Evolutionary conservation across 345 rosid species (phyloP), one percentile per base, ranked within the genome.

Genomic region (Nephelium lappaceum): DNA sequence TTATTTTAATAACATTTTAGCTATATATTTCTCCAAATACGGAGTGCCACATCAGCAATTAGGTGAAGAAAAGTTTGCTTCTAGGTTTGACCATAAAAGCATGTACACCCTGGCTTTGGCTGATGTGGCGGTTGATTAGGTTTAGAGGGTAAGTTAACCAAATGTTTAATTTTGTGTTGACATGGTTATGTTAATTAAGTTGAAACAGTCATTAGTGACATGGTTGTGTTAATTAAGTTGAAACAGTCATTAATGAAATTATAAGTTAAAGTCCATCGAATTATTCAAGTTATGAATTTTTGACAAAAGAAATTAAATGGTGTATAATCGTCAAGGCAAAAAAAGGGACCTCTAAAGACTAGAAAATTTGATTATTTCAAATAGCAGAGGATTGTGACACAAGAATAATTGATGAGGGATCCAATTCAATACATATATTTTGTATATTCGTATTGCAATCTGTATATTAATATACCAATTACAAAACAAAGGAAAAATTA

Each of bases 141-240:
- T 39, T 47, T 49, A 41, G 41, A 12, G 16, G 14, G 4, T 49
- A 49, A 49, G 41, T 67, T 39, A 19, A 8, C 24, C 5, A 39
- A 71, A 21, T 27, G 23, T 49, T 49, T 11, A n/a, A 21, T 51
- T 38, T 18, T 51, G 15, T 51, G 16, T 51, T 51, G 42, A 70
- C 73, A 70, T 27, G 60, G 8, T 16, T 25, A 6, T 15, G 12
- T 41, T 12, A 1, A 47, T 69, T 47, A 24, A 70, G 23, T 69
- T 69, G 39, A 69, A 47, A 69, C 31, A 47, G 60, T 31, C 24
- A 9, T 69, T 69, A 31, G 36, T 31, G 42, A 70, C 73, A 70
- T 27, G 60, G 8, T 16, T 25, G 3, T 15, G 12, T 41, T 12
- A 1, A 47, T 69, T 47, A 24, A 70, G 23, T 69, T 69, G 39